Evolutionary conservation across 176 grass and related monocot species (phyloP).

Genomic region (Elaeis guineensis): DNA sequence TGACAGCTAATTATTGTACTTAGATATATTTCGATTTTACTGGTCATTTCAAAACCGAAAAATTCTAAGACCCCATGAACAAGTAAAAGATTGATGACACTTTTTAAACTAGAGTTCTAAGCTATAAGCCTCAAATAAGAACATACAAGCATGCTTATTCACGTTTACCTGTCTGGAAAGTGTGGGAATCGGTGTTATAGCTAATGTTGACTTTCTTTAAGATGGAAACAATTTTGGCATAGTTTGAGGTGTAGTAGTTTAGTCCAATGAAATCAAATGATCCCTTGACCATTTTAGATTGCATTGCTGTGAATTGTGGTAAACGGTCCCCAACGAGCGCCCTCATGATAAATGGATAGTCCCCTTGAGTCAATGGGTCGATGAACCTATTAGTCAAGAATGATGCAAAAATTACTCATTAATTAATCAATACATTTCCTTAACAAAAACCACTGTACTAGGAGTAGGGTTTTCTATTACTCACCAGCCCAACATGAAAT

Average conservation of each 20-base stretch:
- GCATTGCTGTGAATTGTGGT: constrained; percentile 39
- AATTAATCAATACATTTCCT: no score
- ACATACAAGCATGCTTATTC: no score
- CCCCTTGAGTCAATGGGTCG: constrained; percentile 49
- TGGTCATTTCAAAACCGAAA: no score
- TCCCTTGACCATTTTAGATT: constrained; percentile 23
- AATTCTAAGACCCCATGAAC: no score
- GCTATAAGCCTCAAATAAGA: no score
- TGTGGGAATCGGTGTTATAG: constrained; percentile 36
- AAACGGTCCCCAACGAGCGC: constrained; percentile 39
- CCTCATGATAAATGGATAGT: constrained; percentile 58
- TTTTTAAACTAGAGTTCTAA: no score
- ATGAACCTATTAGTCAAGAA: constrained; percentile 25
- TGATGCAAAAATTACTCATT: no score
- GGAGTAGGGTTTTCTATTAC: neutral
- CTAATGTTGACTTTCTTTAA: neutral
- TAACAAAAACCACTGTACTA: no score
- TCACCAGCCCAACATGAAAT: constrained; percentile 72
- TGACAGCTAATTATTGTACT: no score
- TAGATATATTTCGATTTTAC: no score
- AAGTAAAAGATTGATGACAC: no score
- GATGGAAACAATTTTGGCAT: constrained; percentile 7
- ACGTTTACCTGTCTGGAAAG: constrained; percentile 19
- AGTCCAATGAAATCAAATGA: constrained; percentile 63
- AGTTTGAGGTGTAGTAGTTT: constrained; percentile 68